Percentiles rank a stretch among this genome's conserved stretches.
Conservation (phyloP, 2,329 filamentous ascomycete genomes). For the Colletotrichum sansevieriae region DNA sequence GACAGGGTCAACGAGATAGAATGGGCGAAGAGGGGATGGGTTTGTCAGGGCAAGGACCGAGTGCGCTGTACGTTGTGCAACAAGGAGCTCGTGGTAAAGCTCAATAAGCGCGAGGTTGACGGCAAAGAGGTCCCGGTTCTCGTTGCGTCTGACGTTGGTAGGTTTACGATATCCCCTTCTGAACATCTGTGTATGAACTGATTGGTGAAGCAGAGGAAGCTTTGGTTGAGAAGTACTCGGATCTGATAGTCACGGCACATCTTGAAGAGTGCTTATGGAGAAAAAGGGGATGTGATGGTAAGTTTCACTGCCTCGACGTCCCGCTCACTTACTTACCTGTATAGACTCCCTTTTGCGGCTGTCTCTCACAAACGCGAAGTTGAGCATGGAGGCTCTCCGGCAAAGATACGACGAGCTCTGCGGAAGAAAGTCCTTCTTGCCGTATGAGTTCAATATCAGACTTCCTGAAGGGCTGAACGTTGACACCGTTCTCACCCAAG, state of each 20-base stretch:
- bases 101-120: conserved; percentile 72
- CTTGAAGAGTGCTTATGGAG: conserved; percentile 88
- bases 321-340: conserved; percentile 36
- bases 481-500: conserved; percentile 61
- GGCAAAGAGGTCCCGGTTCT: conserved; percentile 67
- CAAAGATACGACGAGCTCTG: conserved; percentile 75
- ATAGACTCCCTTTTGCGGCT: conserved; percentile 71
- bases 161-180: conserved; percentile 33
- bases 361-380: conserved; percentile 72
- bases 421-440: conserved; percentile 66
- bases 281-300: conserved; percentile 88
- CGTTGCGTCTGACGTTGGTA: conserved; percentile 71
- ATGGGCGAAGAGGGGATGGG: conserved; percentile 95
- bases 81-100: conserved; percentile 84
- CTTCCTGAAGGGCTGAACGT: conserved; percentile 67
- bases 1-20: conserved; percentile 87
- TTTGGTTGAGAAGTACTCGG: conserved; percentile 81
- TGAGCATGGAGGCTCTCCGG: conserved; percentile 69
- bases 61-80: conserved; percentile 89
- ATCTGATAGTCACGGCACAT: conserved; percentile 81
- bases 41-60: conserved; percentile 84
- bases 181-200: conserved; percentile 25
- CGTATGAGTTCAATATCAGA: conserved; percentile 72
- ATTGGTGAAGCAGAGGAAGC: conserved; percentile 63
- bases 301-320: background rate